Percentiles rank a stretch among this genome's conserved stretches.
phyloP scores from a whole-genome alignment of 495 filamentous ascomycete genomes.

The Rusavskia elegans region DNA sequence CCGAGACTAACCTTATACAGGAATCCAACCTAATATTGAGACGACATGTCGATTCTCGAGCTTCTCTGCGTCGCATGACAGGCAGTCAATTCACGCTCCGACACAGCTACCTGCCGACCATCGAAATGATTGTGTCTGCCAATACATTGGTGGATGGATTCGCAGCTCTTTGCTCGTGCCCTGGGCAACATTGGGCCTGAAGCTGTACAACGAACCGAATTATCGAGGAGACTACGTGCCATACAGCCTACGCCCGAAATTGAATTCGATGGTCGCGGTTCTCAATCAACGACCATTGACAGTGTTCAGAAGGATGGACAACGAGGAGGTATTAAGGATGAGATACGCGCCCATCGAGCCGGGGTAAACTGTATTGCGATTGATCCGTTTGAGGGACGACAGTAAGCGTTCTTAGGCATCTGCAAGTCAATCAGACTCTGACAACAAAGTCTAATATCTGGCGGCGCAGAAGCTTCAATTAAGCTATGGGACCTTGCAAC shows the following conservation, averaged over 20 bases:
- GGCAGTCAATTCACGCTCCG: too few relatives aligned
- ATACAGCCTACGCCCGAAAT: conserved; percentile 48
- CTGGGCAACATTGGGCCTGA: conserved; percentile 44
- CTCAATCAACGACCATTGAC: conserved; percentile 7
- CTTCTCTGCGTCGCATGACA: too few relatives aligned
- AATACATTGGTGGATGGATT: conserved; percentile 54
- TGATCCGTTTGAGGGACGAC: conserved; percentile 61
- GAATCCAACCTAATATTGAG: too few relatives aligned
- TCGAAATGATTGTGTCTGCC: too few relatives aligned
- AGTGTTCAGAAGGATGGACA: conserved; percentile 6
- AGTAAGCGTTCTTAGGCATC: conserved; percentile 30
- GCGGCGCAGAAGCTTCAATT: conserved; percentile 64
- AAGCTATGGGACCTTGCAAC: conserved; percentile 70
- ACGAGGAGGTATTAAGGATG: conserved; percentile 13
- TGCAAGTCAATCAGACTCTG: conserved; percentile 2
- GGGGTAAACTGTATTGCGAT: conserved; percentile 63
- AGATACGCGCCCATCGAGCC: conserved; percentile 48
- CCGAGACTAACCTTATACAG: too few relatives aligned
- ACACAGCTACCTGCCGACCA: too few relatives aligned
- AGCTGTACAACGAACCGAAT: conserved; percentile 46
- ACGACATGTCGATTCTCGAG: too few relatives aligned
- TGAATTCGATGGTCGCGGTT: conserved; percentile 47
- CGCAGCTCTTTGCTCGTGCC: conserved; percentile 55
- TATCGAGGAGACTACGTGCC: conserved; percentile 38
- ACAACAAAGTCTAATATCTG: conserved; percentile 53